A percentile compares a stretch with the other conserved stretches of the same genome.
Conservation (phyloP, 371 early-diverging fungal genomes). For the Mucor sp. region DNA sequence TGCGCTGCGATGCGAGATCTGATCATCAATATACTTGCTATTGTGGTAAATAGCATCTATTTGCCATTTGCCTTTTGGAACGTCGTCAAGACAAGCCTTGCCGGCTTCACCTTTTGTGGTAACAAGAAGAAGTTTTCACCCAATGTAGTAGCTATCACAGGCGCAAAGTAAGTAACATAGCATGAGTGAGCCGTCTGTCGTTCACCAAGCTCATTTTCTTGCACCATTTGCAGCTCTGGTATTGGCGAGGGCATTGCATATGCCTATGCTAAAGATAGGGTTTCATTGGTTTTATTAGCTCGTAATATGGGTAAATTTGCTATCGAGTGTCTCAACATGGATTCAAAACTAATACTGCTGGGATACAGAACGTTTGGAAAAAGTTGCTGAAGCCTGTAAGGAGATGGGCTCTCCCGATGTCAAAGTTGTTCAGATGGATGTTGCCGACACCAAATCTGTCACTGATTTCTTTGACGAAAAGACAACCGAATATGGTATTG, state of each 20-base stretch:
- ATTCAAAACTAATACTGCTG: neutral
- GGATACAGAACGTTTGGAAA: constrained; percentile 19
- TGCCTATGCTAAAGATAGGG: constrained; percentile 17
- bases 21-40: constrained; percentile 8
- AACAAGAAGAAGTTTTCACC: constrained; percentile 3
- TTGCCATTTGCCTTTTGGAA: constrained; percentile 15
- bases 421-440: constrained; percentile 23
- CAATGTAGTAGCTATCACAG: constrained; percentile 25
- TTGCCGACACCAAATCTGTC: constrained; percentile 16
- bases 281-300: constrained; percentile 21
- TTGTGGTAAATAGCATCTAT: constrained; percentile 1
- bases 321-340: too few species aligned
- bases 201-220: neutral
- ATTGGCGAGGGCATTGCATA: constrained; percentile 24
- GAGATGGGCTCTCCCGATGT: constrained; percentile 25
- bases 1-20: constrained; percentile 15
- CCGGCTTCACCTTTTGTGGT: neutral
- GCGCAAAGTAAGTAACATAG: constrained; percentile 27
- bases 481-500: constrained; percentile 13
- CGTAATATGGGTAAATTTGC: constrained; percentile 18
- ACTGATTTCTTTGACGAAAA: constrained; percentile 15
- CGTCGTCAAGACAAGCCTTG: neutral
- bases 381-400: constrained; percentile 17
- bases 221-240: constrained; percentile 11
- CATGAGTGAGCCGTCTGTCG: too few species aligned